Conservation (phyloP, 371 early-diverging fungal species). For the Sporodiniella umbellata region DNA sequence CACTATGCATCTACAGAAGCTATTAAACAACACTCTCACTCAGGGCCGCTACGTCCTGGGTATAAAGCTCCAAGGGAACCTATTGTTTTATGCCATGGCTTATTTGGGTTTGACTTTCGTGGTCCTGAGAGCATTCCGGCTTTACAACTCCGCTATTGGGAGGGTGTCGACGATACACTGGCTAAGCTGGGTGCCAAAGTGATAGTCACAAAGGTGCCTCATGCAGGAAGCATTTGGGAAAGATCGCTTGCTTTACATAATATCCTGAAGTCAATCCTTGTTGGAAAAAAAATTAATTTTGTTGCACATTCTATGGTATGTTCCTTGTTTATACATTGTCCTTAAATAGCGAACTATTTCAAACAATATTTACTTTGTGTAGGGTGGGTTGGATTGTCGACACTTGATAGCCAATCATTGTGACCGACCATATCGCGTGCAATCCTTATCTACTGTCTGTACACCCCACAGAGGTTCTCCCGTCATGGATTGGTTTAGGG, state of each 20-base stretch:
- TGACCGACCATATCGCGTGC: constrained; percentile 60
- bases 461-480: constrained; percentile 90
- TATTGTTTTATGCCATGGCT: constrained; percentile 88
- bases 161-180: constrained; percentile 79
- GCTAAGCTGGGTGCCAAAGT: constrained; percentile 80
- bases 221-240: constrained; percentile 74
- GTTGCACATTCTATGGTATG: constrained; percentile 87
- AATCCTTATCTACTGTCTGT: constrained; percentile 80
- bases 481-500: constrained; percentile 91
- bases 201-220: constrained; percentile 75
- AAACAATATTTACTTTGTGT: neutral
- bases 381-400: constrained; percentile 87
- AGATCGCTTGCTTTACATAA: constrained; percentile 77
- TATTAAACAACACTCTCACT: constrained; percentile 12
- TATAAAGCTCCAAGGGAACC: constrained; percentile 78
- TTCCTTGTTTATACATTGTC: neutral
- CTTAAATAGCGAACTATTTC: neutral
- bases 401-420: constrained; percentile 78
- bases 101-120: constrained; percentile 86
- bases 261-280: constrained; percentile 54
- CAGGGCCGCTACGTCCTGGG: constrained; percentile 26
- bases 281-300: constrained; percentile 72
- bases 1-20: neutral
- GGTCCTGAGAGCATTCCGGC: constrained; percentile 74
- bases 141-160: constrained; percentile 89